These are phyloP conservation scores for Talaromyces amestolkiae DNA, from an alignment of 2,329 filamentous ascomycete genomes.

Conservation along the genomic window DNA sequence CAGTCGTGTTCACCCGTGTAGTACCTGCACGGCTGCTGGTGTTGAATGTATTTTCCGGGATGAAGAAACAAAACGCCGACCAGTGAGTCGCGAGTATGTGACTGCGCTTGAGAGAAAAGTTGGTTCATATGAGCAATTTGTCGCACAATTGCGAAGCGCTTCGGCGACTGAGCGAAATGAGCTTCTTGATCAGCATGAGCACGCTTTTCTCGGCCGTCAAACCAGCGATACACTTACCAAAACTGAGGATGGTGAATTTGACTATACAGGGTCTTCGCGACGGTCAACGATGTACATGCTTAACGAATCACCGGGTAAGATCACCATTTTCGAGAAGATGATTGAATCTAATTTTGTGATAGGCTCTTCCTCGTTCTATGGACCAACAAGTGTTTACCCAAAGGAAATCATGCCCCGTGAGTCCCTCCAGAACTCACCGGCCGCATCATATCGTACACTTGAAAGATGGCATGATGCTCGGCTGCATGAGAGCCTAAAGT, in stretches of 20 bases:
- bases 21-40: neutral
- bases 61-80: neutral
- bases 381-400: neutral
- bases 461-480: neutral
- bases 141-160: neutral
- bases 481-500: neutral
- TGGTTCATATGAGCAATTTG: neutral
- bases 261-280: neutral
- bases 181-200: neutral
- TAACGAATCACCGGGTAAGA: neutral
- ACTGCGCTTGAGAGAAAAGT: neutral
- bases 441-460: neutral
- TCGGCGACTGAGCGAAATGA: neutral
- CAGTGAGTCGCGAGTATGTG: neutral
- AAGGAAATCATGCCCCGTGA: neutral
- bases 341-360: neutral
- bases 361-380: neutral
- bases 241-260: neutral
- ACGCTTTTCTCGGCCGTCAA: neutral
- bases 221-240: neutral
- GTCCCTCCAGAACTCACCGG: neutral
- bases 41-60: neutral
- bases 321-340: neutral
- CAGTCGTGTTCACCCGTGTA: neutral
- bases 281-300: neutral